Evolutionary conservation across 257 asterid species (phyloP).

Genomic region (Salvia rosmarinus): DNA sequence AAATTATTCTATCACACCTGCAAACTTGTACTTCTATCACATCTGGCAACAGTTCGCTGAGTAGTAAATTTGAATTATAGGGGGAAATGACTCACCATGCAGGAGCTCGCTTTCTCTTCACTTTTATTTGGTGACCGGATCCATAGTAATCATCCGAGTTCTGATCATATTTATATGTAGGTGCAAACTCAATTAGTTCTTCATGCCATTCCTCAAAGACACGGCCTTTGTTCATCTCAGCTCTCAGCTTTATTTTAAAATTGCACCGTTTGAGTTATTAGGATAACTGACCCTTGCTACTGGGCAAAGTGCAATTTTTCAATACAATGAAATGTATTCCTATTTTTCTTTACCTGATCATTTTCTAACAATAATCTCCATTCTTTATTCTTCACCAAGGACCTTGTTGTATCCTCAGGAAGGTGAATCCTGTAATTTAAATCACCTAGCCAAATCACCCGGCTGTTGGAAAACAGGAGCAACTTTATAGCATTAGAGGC

Average conservation of each 20-base stretch:
- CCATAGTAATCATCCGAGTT: conserved; percentile 64
- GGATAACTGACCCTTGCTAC: conserved; percentile 27
- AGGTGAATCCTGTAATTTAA: conserved; percentile 67
- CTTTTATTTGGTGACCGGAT: conserved; percentile 44
- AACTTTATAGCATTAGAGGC: conserved; percentile 35
- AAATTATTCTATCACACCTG: conserved; percentile 74
- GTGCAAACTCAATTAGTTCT: conserved; percentile 60
- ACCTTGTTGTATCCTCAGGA: conserved; percentile 60
- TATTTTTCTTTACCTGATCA: conserved; percentile 56
- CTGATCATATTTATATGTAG: conserved; percentile 58
- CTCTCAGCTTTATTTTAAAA: conserved; percentile 53
- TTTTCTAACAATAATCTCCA: conserved; percentile 58
- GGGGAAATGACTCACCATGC: conserved; percentile 57
- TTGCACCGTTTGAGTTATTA: conserved; percentile 35
- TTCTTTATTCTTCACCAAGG: conserved; percentile 50
- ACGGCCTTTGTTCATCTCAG: conserved; percentile 55
- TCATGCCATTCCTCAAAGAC: conserved; percentile 66
- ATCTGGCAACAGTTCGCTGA: conserved; percentile 9
- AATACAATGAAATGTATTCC: conserved; percentile 16
- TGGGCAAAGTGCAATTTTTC: conserved; percentile 6
- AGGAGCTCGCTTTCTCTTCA: conserved; percentile 52
- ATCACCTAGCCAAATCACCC: conserved; percentile 74
- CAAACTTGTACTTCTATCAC: conserved; percentile 32
- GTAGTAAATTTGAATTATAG: conserved; percentile 9
- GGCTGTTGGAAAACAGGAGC: conserved; percentile 42